Conservation (phyloP, 2,329 filamentous ascomycete genomes). For the Neonectria hederae region DNA sequence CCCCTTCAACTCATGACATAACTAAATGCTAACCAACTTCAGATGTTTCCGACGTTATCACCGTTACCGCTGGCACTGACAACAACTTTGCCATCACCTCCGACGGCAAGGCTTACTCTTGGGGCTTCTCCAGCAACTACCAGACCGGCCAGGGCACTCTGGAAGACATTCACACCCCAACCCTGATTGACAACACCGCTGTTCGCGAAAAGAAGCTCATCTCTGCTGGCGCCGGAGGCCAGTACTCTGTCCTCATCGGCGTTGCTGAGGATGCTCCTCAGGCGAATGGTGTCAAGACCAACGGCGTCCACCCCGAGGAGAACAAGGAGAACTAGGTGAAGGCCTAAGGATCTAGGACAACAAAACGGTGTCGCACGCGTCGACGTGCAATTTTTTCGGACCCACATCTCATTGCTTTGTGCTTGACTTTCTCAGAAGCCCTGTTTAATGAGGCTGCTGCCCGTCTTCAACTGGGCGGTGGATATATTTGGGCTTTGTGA, state of each 20-base stretch:
- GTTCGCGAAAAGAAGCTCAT: conserved; percentile 78
- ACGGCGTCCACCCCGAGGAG: conserved; percentile 31
- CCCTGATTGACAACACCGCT: conserved; percentile 84
- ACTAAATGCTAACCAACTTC: conserved; percentile 4
- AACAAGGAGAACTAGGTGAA: conserved; percentile 30
- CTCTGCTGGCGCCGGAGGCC: conserved; percentile 87
- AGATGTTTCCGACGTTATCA: conserved; percentile 62
- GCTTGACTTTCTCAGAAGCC: conserved; percentile 14
- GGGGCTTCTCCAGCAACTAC: conserved; percentile 84
- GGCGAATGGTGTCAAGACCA: conserved; percentile 45
- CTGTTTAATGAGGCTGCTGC: conserved; percentile 19
- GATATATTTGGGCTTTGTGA: conserved; percentile 5
- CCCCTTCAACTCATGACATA: background rate
- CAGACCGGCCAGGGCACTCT: conserved; percentile 80
- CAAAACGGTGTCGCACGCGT: background rate
- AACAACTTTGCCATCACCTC: conserved; percentile 77
- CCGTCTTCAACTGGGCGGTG: background rate
- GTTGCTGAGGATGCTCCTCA: conserved; percentile 44
- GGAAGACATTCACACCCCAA: conserved; percentile 83
- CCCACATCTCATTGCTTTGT: conserved; percentile 11
- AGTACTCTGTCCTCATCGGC: conserved; percentile 75
- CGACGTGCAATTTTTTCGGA: conserved; percentile 5
- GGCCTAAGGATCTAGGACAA: conserved; percentile 12
- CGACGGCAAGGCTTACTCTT: conserved; percentile 78
- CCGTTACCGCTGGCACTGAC: conserved; percentile 73